Base-by-base conservation (phyloP, 495 filamentous ascomycete genomes). In the Halenospora varia region DNA sequence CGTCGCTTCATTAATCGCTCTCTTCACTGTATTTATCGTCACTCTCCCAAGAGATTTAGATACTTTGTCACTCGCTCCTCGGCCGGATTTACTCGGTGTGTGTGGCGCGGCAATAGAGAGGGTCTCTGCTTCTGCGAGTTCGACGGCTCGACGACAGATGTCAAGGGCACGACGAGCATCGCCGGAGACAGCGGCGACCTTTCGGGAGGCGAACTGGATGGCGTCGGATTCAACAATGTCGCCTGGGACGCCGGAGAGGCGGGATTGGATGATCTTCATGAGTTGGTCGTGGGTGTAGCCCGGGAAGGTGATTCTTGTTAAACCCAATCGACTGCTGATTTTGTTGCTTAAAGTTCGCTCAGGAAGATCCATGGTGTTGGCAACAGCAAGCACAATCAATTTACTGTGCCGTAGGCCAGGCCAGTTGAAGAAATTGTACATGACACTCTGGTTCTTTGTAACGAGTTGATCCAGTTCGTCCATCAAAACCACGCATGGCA, bases 401-500 rank as follows among this genome's bases (percentile, higher is more conserved):
- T 91, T 82, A 25, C 89, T 94, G 68, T 99, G 90, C 29, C 88
- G 83, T 18, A 96, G 80, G 18, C 86, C 85, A n/a, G 95, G 95
- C 95, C 95, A 99, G 66, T 99, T 99, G 82, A 99, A 99, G 72
- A 99, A 99, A 68, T 99, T 99, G 75, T 99, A 99, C 95, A 99
- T 99, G 67, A 99, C 95, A 23, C 89, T 90, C 64, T 99, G 95
- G 66, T 94, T 96, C 58, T 90, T 92, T 19, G 95, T 99, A 2
- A 97, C 95, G 3, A 99, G 82, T 68, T 99, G 95, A 72, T 99
- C 95, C 41, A 99, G 81, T 74, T 99, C 95, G 66, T 99, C 95
- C 95, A 99, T 99, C 41, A 99, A 74, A 8, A 99, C 95, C 23
- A 99, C 95, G 66, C 95, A 97, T 0, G 95, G 95, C 10, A 96